Percentiles rank a stretch among this genome's conserved stretches.
Conservation (phyloP, 768 basidiomycete species). For the Tylopilus plumbeoviolaceoides region DNA sequence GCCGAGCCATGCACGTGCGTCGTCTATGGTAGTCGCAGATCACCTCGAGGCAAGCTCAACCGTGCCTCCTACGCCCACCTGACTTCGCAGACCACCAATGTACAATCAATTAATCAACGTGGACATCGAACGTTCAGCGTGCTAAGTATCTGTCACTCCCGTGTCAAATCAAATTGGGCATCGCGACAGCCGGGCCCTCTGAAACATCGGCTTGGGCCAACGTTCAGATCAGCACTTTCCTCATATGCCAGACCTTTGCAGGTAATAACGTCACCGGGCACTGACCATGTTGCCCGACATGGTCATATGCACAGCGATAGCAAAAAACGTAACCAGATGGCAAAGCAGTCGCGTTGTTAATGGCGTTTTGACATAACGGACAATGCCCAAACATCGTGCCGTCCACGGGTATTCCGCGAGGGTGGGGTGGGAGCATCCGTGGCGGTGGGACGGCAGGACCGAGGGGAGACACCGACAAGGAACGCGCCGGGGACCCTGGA, state of each 20-base stretch:
- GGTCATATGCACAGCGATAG: conserved; percentile 84
- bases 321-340: conserved; percentile 95
- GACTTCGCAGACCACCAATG: not conserved
- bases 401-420: conserved; percentile 64
- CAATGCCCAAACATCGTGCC: conserved; percentile 72
- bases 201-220: not conserved
- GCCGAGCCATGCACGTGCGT: conserved; percentile 22
- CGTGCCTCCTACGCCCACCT: not conserved
- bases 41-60: not conserved
- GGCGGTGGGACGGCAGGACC: conserved; percentile 78
- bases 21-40: not conserved
- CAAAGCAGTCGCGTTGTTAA: conserved; percentile 85
- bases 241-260: conserved; percentile 72
- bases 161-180: conserved; percentile 6
- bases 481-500: conserved; percentile 79
- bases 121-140: conserved; percentile 3
- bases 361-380: conserved; percentile 66
- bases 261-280: conserved; percentile 88
- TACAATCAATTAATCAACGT: conserved; percentile 4
- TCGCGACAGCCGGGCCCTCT: conserved; percentile 1
- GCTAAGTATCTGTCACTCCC: not conserved
- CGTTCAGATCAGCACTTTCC: conserved; percentile 75
- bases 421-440: conserved; percentile 68
- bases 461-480: conserved; percentile 55
- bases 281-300: conserved; percentile 69